phyloP scores from a whole-genome alignment of 306 rosid species.

The Quercus agrifolia region DNA sequence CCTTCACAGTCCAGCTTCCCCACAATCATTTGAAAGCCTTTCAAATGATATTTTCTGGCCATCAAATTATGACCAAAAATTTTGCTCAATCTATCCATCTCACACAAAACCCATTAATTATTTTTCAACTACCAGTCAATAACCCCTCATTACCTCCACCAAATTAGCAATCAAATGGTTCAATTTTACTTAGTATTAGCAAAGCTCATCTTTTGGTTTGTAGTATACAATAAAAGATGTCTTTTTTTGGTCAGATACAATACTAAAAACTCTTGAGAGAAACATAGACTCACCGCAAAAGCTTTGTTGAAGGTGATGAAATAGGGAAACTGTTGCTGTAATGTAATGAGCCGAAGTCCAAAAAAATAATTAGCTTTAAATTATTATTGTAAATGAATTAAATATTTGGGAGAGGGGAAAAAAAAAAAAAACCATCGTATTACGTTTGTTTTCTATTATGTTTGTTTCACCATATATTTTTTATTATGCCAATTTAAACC shows the following conservation, averaged over 20 bases:
- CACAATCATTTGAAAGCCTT: not conserved
- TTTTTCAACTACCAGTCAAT: not conserved
- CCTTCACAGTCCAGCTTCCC: not conserved
- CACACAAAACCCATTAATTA: not conserved
- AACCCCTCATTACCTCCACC: not conserved
- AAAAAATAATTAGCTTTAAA: no score
- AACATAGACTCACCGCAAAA: not conserved
- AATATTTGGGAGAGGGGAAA: no score
- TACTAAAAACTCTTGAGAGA: not conserved
- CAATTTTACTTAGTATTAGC: not conserved
- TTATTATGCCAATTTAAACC: no score
- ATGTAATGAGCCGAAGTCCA: no score
- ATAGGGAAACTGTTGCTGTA: not conserved
- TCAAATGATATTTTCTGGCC: not conserved
- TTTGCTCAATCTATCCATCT: not conserved
- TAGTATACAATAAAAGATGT: not conserved
- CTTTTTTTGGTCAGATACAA: not conserved
- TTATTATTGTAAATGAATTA: no score
- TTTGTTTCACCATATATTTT: no score
- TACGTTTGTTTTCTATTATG: no score
- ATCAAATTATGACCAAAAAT: not conserved
- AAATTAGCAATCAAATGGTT: not conserved
- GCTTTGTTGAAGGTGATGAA: not conserved
- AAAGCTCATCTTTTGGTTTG: not conserved
- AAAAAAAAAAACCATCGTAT: no score